Evolutionary conservation across 208 protist genomes (phyloP).

Genomic region (Crithidia expoeki): DNA sequence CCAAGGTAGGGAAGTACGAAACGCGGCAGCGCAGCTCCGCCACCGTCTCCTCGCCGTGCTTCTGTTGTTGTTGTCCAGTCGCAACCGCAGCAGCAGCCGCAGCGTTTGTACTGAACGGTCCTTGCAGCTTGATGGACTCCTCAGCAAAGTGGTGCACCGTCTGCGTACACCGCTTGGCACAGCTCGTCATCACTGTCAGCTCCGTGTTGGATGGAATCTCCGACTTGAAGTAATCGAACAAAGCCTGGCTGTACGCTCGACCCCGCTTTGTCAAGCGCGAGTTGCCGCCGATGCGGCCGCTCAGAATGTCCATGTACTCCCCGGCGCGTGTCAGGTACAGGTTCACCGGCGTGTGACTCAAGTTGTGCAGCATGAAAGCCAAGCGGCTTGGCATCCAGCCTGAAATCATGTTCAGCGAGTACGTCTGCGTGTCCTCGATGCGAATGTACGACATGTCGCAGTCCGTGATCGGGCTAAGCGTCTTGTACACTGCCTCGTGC

Average conservation of each 20-base stretch:
- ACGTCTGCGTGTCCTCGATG: constrained; percentile 70
- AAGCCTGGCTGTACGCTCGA: constrained; percentile 66
- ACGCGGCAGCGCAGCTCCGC: constrained; percentile 68
- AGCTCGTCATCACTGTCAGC: constrained; percentile 87
- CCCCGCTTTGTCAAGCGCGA: constrained; percentile 79
- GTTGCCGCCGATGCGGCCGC: constrained; percentile 81
- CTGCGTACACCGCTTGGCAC: constrained; percentile 78
- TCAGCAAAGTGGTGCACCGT: constrained; percentile 82
- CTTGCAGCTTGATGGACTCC: constrained; percentile 42
- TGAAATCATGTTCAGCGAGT: constrained; percentile 87
- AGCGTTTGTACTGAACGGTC: not conserved
- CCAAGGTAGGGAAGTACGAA: constrained; percentile 83
- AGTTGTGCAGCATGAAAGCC: constrained; percentile 90
- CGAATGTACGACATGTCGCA: constrained; percentile 84
- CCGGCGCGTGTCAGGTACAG: constrained; percentile 86
- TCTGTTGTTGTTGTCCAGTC: constrained; percentile 8
- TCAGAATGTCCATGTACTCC: constrained; percentile 85
- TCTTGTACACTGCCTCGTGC: constrained; percentile 72
- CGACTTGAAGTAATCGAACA: constrained; percentile 71
- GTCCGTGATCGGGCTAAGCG: constrained; percentile 73
- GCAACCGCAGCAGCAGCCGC: not conserved
- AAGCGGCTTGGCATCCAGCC: constrained; percentile 88
- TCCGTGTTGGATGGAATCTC: constrained; percentile 41
- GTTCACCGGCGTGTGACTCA: constrained; percentile 69
- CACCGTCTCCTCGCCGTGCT: not conserved